Percentiles rank a stretch among this genome's conserved stretches.
Evolutionary conservation across 2,329 filamentous ascomycete genomes (phyloP).

Genomic region (Botrytis paeoniae): DNA sequence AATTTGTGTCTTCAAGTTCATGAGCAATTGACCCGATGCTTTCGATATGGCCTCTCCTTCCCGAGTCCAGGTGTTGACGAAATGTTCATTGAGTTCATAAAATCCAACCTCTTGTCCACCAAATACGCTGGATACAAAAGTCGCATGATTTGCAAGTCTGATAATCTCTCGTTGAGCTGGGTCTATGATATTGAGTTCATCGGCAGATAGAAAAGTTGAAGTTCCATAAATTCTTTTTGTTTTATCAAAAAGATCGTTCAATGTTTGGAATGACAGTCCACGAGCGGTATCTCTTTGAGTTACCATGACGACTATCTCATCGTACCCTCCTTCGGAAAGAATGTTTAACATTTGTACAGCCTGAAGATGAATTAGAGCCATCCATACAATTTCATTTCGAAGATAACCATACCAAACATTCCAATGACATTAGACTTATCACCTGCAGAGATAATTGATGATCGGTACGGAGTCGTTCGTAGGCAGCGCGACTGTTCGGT

Average conservation of each 20-base stretch:
- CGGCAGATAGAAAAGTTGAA: conserved; percentile 49
- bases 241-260: conserved; percentile 61
- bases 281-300: conserved; percentile 53
- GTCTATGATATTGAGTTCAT: conserved; percentile 51
- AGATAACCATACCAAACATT: conserved; percentile 51
- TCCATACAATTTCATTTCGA: background rate
- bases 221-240: conserved; percentile 60
- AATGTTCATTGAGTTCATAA: conserved; percentile 59
- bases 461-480: conserved; percentile 23
- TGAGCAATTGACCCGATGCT: conserved; percentile 57
- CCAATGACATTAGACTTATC: conserved; percentile 58
- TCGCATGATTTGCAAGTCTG: conserved; percentile 62
- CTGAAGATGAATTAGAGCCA: conserved; percentile 37
- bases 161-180: conserved; percentile 55
- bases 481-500: background rate
- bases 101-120: conserved; percentile 63
- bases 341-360: conserved; percentile 57
- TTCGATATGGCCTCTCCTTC: conserved; percentile 56
- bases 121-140: conserved; percentile 62
- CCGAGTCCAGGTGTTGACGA: conserved; percentile 61
- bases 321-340: conserved; percentile 53
- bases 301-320: conserved; percentile 56
- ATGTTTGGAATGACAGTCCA: conserved; percentile 59
- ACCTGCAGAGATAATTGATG: conserved; percentile 46
- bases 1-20: conserved; percentile 65